Percentiles rank a stretch among this genome's conserved stretches.
These are phyloP conservation scores for Diaporthe nobilis DNA, from an alignment of 2,329 filamentous ascomycete genomes.

Conservation along the genomic window DNA sequence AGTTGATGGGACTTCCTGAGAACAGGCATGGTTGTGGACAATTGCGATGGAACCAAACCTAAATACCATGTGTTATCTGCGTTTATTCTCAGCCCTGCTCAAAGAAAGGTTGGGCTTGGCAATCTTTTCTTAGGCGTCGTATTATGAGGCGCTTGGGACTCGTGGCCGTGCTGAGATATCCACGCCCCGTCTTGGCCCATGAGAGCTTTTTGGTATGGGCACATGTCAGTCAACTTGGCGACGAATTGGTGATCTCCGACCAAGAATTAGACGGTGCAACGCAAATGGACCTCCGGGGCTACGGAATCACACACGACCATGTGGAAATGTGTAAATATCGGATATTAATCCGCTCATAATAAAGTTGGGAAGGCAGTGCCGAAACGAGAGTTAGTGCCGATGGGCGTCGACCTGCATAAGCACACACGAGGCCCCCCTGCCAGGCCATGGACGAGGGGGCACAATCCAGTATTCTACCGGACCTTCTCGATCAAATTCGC, in stretches of 20 bases:
- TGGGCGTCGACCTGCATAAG: constrained; percentile 6
- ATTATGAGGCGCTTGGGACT: neutral
- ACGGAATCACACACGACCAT: neutral
- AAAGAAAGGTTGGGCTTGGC: neutral
- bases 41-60: neutral
- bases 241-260: neutral
- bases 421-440: constrained; percentile 23
- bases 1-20: neutral
- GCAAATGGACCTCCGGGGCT: neutral
- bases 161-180: neutral
- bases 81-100: constrained; percentile 8
- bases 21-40: neutral
- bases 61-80: neutral
- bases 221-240: neutral
- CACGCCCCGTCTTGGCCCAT: neutral
- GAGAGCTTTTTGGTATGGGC: neutral
- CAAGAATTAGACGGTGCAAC: neutral
- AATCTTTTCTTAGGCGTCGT: neutral
- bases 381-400: constrained; percentile 26
- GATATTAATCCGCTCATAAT: constrained; percentile 9
- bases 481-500: constrained; percentile 3
- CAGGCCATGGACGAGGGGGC: neutral
- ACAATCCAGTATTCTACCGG: neutral
- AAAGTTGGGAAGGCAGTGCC: neutral
- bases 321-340: constrained; percentile 1